Evolutionary conservation across 257 asterid species (phyloP).

Genomic region (Thymus mandschuricus): DNA sequence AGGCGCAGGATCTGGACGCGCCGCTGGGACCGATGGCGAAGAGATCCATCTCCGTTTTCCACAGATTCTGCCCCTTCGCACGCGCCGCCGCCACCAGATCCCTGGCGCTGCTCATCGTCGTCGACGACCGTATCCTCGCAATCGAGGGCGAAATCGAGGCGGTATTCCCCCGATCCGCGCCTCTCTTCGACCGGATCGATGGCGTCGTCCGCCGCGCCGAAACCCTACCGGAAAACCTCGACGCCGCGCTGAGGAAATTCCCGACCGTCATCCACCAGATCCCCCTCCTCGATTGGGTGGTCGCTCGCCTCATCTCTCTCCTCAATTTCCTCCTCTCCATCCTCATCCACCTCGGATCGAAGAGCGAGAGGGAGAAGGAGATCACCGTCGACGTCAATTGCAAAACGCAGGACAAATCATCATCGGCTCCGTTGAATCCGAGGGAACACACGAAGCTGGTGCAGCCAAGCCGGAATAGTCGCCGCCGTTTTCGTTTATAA

Average conservation of each 20-base stretch:
- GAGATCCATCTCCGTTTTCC: too few relatives aligned
- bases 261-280: slow-evolving; percentile 33
- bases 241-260: slow-evolving; percentile 31
- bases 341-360: slow-evolving; percentile 30
- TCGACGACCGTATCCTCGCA: slow-evolving; percentile 34
- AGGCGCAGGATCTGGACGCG: slow-evolving; percentile 34
- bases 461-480: neutral
- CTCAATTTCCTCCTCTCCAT: slow-evolving; percentile 31
- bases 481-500: too few relatives aligned
- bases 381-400: slow-evolving; percentile 38
- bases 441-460: neutral
- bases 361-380: slow-evolving; percentile 45
- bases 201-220: slow-evolving; percentile 32
- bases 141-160: slow-evolving; percentile 40
- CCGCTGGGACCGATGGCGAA: too few relatives aligned
- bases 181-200: slow-evolving; percentile 38
- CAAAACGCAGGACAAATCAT: neutral
- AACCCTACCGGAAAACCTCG: slow-evolving; percentile 44
- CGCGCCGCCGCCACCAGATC: too few relatives aligned
- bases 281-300: slow-evolving; percentile 44
- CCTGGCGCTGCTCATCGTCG: too few relatives aligned
- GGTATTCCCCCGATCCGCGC: slow-evolving; percentile 49
- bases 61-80: too few relatives aligned
- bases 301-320: slow-evolving; percentile 39
- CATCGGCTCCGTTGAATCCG: neutral